phyloP scores from a whole-genome alignment of 345 rosid species.

The Moricandia moricandioides region DNA sequence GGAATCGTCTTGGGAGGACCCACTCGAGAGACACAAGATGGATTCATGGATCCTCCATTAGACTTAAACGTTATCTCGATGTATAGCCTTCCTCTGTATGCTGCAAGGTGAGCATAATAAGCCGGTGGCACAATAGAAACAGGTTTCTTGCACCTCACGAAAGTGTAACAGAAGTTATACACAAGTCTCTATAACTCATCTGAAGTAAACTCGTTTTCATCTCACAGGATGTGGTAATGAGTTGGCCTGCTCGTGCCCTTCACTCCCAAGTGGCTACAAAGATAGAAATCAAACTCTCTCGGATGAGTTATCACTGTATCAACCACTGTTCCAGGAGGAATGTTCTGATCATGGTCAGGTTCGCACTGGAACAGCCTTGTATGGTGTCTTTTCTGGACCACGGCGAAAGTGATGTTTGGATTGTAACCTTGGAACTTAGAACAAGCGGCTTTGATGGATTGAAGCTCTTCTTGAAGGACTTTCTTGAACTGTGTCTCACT shows the following conservation, averaged over 20 bases:
- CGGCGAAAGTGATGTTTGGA: constrained; percentile 77
- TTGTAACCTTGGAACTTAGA: constrained; percentile 54
- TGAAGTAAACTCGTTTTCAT: constrained; percentile 84
- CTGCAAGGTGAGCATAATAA: constrained; percentile 95
- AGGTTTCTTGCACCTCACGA: constrained; percentile 92
- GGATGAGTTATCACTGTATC: constrained; percentile 91
- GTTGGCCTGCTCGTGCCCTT: constrained; percentile 95
- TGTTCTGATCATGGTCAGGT: constrained; percentile 53
- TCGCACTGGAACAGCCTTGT: constrained; percentile 72
- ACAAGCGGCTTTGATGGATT: constrained; percentile 66
- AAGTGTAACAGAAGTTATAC: constrained; percentile 82
- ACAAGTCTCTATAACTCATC: constrained; percentile 89
- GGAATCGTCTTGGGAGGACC: constrained; percentile 82
- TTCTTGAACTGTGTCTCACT: constrained; percentile 90
- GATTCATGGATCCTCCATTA: constrained; percentile 37
- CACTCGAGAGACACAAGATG: constrained; percentile 51
- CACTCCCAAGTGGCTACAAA: constrained; percentile 89
- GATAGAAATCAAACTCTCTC: constrained; percentile 84
- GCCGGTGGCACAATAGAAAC: no score
- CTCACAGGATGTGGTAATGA: constrained; percentile 82
- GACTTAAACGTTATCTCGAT: constrained; percentile 68
- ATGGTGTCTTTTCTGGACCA: constrained; percentile 94
- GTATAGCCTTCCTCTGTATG: constrained; percentile 90
- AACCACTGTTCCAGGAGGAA: constrained; percentile 89
- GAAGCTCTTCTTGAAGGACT: constrained; percentile 71